Percentiles rank a stretch among this genome's conserved stretches.
phyloP scores from a whole-genome alignment of 2,329 filamentous ascomycete species.

The Penicillium sp. region DNA sequence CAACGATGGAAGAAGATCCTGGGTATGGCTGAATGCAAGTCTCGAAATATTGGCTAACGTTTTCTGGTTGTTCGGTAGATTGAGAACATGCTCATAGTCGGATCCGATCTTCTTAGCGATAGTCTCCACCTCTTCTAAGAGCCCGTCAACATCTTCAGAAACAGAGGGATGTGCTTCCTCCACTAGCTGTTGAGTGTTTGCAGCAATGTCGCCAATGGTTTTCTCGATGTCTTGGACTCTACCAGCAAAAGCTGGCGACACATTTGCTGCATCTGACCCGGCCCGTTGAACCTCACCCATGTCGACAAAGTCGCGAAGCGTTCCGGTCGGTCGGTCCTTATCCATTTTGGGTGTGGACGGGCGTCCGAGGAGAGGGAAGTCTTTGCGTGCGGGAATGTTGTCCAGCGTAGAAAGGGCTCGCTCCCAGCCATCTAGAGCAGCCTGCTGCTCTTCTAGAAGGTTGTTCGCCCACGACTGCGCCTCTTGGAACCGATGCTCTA shows the following conservation, averaged over 20 bases:
- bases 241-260: slow-evolving; percentile 59
- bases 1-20: slow-evolving; percentile 62
- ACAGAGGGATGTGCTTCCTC: slow-evolving; percentile 51
- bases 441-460: slow-evolving; percentile 45
- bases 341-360: slow-evolving; percentile 43
- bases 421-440: slow-evolving; percentile 47
- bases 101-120: slow-evolving; percentile 82
- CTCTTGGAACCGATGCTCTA: slow-evolving; percentile 48
- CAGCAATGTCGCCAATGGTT: slow-evolving; percentile 59
- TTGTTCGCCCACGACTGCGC: slow-evolving; percentile 48
- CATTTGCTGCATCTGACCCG: slow-evolving; percentile 61
- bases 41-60: slow-evolving; percentile 62
- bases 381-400: slow-evolving; percentile 44
- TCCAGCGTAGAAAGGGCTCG: slow-evolving; percentile 38
- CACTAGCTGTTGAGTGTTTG: slow-evolving; percentile 48
- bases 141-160: slow-evolving; percentile 62
- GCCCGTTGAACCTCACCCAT: slow-evolving; percentile 70
- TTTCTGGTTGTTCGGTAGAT: slow-evolving; percentile 66
- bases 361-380: slow-evolving; percentile 43
- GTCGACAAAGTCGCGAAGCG: slow-evolving; percentile 74
- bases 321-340: slow-evolving; percentile 52
- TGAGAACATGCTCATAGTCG: slow-evolving; percentile 76
- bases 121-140: slow-evolving; percentile 82
- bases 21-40: slow-evolving; percentile 63
- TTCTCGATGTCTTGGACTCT: slow-evolving; percentile 63